These are phyloP conservation scores for Penicillium diatomitis DNA, from an alignment of 495 filamentous ascomycete species.

Conservation along the genomic window DNA sequence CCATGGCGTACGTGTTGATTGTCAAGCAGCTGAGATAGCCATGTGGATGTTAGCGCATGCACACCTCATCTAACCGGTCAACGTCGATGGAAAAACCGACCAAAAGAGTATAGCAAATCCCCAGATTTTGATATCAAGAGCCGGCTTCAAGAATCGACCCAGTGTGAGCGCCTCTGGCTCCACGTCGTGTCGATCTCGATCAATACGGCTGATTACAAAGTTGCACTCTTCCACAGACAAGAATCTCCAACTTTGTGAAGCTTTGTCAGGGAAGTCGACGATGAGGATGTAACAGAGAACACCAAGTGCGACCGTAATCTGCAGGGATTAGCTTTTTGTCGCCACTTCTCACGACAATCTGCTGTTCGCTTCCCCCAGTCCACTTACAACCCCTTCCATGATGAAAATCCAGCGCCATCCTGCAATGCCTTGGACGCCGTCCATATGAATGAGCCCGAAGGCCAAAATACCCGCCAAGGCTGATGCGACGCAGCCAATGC, in stretches of 20 bases:
- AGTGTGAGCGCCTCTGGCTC: conserved; percentile 26
- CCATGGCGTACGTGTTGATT: conserved; percentile 38
- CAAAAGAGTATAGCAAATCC: conserved; percentile 64
- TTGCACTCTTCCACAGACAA: conserved; percentile 30
- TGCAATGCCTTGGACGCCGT: conserved; percentile 24
- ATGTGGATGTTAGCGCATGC: neutral
- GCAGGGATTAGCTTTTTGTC: neutral
- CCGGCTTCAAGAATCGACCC: conserved; percentile 34
- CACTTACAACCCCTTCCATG: conserved; percentile 7
- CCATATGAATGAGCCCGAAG: conserved; percentile 45
- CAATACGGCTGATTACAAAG: conserved; percentile 41
- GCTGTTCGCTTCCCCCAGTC: too few species aligned
- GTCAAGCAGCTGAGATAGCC: neutral
- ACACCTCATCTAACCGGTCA: conserved; percentile 46
- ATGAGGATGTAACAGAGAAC: conserved; percentile 34
- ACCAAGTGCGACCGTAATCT: conserved; percentile 23
- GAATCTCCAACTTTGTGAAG: conserved; percentile 35
- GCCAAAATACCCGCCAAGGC: conserved; percentile 49
- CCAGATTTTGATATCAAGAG: conserved; percentile 57
- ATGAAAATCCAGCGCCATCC: conserved; percentile 48
- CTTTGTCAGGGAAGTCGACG: conserved; percentile 43
- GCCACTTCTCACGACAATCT: too few species aligned
- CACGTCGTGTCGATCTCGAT: conserved; percentile 44
- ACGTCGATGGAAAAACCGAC: conserved; percentile 51
- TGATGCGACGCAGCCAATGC: conserved; percentile 42